phyloP scores from a whole-genome alignment of 495 filamentous ascomycete species.

The Geopyxis carbonaria region DNA sequence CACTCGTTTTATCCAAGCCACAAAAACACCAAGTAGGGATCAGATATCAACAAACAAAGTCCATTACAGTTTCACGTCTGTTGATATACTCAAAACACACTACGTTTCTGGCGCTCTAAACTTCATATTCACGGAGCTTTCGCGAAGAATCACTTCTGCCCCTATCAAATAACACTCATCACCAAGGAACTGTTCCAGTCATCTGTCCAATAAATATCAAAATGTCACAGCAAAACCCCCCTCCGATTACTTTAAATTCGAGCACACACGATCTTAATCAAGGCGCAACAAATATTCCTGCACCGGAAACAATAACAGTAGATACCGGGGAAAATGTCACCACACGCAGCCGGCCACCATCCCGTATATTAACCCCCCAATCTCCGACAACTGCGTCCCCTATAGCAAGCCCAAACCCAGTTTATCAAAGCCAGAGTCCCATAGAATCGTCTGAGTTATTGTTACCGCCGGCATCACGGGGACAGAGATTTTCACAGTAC shows the following conservation, averaged over 20 bases:
- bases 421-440: conserved; percentile 8
- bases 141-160: too few species aligned
- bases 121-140: too few species aligned
- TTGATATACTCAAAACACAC: too few species aligned
- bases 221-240: conserved; percentile 1
- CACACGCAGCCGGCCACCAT: background rate
- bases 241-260: background rate
- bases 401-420: background rate
- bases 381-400: background rate
- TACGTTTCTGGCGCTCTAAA: too few species aligned
- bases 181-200: too few species aligned
- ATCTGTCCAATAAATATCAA: too few species aligned
- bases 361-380: conserved; percentile 3
- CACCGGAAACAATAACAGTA: too few species aligned
- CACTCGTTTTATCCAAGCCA: too few species aligned
- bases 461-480: conserved; percentile 8
- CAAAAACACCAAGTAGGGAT: too few species aligned
- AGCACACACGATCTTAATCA: background rate
- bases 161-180: too few species aligned
- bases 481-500: conserved; percentile 5
- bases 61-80: too few species aligned
- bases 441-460: conserved; percentile 12
- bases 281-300: background rate
- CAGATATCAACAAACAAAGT: too few species aligned
- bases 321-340: background rate